Evolutionary conservation across 768 basidiomycete genomes (phyloP), one percentile per base, ranked within the genome.

Genomic region (Naganishia vishniacii): DNA sequence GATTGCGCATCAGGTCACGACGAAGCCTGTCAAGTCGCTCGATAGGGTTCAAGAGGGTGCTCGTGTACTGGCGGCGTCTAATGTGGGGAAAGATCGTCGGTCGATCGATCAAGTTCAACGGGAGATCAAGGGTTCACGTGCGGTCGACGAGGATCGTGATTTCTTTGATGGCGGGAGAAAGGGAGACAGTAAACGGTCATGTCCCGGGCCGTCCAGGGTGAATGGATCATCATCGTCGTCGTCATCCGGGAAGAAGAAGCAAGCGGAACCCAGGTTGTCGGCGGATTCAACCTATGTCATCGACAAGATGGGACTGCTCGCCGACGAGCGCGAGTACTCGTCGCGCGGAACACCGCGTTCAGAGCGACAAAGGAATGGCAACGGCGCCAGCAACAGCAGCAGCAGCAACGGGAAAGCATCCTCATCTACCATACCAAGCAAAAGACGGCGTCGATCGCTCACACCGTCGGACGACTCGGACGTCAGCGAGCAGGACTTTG

Each of bases 21-120:
- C 32, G 32, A 56, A 56, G 53, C 53, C 53, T 26, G 25, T 56
- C 20, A 56, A 56, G 34, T 20, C 32, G 20, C 31, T 56, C 13
- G 53, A 56, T 1, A 37, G 53, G 37, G 20, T 56, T 32, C 53
- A 56, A n/a, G 34, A 56, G 20, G 20, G 23, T 20, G 53, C 53
- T 6, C 34, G 31, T 7, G 34, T 23, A 9, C n/a, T 56, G 32
- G 34, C 32, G 18, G 40, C 32, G 13, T 37, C 53, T 18, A 56
- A 56, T 26, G 34, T 41, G 34, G 13, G 32, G 18, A 56, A 56
- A 34, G 53, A 56, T 40, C 34, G 53, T 20, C 28, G 53, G 53
- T 56, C 53, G 53, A 56, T 56, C 25, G 53, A 56, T 41, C 32
- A 56, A 40, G 31, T 56, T 1, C 53, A 56, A 34, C 32, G 53